phyloP scores from a whole-genome alignment of 345 rosid species.

The Arabidopsis arenosa region DNA sequence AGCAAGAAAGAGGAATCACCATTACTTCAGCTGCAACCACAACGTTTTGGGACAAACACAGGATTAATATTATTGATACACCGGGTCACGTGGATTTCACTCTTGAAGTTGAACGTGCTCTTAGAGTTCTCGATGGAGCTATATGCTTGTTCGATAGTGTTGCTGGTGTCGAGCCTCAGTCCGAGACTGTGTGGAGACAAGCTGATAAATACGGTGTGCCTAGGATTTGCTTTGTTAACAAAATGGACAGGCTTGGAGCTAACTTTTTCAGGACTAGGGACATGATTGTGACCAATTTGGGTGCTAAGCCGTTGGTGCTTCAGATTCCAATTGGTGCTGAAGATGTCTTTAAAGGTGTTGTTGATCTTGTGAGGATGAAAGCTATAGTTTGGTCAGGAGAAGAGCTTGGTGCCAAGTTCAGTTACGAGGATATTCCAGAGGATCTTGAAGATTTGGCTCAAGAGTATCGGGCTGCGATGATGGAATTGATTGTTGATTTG shows the following conservation, averaged over 20 bases:
- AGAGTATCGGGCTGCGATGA: conserved; percentile 70
- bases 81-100: conserved; percentile 98
- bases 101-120: conserved; percentile 96
- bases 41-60: conserved; percentile 85
- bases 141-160: conserved; percentile 98
- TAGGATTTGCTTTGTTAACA: conserved; percentile 92
- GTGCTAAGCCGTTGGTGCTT: conserved; percentile 91
- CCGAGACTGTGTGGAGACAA: conserved; percentile 99
- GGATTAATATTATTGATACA: conserved; percentile 95
- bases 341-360: conserved; percentile 74
- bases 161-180: conserved; percentile 99
- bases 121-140: conserved; percentile 94
- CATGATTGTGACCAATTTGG: conserved; percentile 91
- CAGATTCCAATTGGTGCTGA: conserved; percentile 92
- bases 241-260: conserved; percentile 98
- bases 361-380: conserved; percentile 90
- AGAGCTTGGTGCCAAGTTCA: conserved; percentile 95
- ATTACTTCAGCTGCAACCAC: conserved; percentile 98
- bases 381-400: conserved; percentile 94
- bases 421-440: conserved; percentile 72
- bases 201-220: conserved; percentile 99
- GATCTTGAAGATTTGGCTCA: conserved; percentile 81
- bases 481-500: conserved; percentile 74
- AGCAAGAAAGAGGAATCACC: conserved; percentile 98
- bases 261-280: conserved; percentile 93